Base-by-base conservation (phyloP, 257 asterid genomes). In the Solanum stenotomum region DNA sequence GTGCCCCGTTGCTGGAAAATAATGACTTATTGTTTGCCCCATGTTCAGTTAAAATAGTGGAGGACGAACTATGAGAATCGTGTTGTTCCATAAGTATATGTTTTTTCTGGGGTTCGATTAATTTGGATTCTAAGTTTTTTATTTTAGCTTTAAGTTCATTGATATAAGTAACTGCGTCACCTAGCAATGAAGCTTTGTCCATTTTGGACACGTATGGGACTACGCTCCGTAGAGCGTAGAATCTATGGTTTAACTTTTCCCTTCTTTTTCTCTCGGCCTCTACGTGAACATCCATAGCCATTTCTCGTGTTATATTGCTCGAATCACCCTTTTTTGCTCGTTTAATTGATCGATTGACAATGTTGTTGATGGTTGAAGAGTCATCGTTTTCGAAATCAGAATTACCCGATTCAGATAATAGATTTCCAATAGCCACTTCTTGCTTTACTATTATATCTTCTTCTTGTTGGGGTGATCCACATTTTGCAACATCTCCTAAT, bases 151-250 rank as follows among this genome's bases (percentile, higher is more conserved):
- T 93, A 71, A 93, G 93, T 10, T 89, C 90, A 4, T 90, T 90
- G n/a, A 93, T 93, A 42, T 92, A 92, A 6, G 89, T 37, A 13
- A 92, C 92, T 0, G 95, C 94, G 14, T 93, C 95, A 1, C 89
- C 89, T 25, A 93, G 91, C 2, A 92, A 87, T 1, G 94, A 93
- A 34, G 94, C 93, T 56, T 86, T 90, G 78, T 91, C 93, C 95
- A 92, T 92, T 52, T 86, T 88, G 6, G 95, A 91, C 4, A 93
- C 93, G 23, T 91, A 88, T 0, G 94, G 94, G 0, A 93, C 95
- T 23, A 85, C 92, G 59, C 92, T 90, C 15, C 94, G 87, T 8
- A 92, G 90, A 3, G 95, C 93, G n/a, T 90, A 92, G 86, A 93
- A 93, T 16, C 92, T 89, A 37, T 76, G 87, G 79, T 93, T 93